These are phyloP conservation scores for Lachnellula suecica DNA, from an alignment of 2,329 filamentous ascomycete species.

Conservation along the genomic window DNA sequence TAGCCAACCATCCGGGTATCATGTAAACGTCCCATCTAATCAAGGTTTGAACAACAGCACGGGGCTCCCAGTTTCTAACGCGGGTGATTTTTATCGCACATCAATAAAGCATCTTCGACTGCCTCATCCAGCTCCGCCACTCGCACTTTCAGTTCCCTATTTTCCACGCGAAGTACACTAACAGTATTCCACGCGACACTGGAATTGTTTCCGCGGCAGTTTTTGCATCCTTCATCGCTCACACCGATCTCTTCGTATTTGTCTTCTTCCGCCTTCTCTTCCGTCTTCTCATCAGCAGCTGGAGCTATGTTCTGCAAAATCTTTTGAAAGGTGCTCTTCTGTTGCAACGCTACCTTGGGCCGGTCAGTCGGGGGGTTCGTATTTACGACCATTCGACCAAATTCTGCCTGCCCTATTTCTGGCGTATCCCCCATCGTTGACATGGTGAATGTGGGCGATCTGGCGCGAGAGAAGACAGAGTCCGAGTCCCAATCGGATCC, in stretches of 20 bases:
- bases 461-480: constrained; percentile 60
- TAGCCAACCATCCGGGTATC: too few species aligned
- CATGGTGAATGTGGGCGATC: constrained; percentile 52
- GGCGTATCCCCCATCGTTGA: constrained; percentile 16
- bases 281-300: constrained; percentile 11
- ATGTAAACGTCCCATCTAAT: too few species aligned
- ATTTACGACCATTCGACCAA: constrained; percentile 19
- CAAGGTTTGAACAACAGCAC: too few species aligned
- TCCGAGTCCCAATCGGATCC: constrained; percentile 54
- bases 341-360: constrained; percentile 31
- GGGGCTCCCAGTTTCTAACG: too few species aligned
- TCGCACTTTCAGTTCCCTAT: constrained; percentile 57
- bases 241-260: constrained; percentile 23
- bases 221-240: constrained; percentile 42
- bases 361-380: constrained; percentile 20
- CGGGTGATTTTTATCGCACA: constrained; percentile 6
- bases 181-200: constrained; percentile 66
- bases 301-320: constrained; percentile 44
- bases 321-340: constrained; percentile 48
- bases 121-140: constrained; percentile 58
- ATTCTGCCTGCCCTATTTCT: constrained; percentile 21
- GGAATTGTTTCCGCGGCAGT: constrained; percentile 57
- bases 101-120: constrained; percentile 60
- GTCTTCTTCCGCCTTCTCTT: constrained; percentile 20
- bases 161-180: constrained; percentile 60